phyloP scores from a whole-genome alignment of 2,329 filamentous ascomycete species.

The Nigrograna mackinnonii region DNA sequence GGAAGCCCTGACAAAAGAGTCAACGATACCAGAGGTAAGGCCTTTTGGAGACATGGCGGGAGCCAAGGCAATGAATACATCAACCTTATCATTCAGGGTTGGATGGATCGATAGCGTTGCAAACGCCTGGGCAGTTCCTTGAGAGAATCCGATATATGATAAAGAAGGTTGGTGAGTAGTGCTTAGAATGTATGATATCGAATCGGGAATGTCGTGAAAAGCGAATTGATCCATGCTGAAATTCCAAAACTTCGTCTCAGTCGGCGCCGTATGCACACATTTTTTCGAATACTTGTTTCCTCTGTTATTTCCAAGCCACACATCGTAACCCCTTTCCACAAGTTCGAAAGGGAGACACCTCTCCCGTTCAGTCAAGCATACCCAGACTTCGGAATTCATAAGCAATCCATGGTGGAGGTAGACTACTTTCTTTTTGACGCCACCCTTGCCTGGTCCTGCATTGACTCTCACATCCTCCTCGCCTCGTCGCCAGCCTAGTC shows the following conservation, averaged over 20 bases:
- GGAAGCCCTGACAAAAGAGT: slow-evolving; percentile 90
- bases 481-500: slow-evolving; percentile 79
- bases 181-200: slow-evolving; percentile 86
- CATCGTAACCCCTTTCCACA: slow-evolving; percentile 90
- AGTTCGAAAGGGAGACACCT: slow-evolving; percentile 86
- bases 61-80: slow-evolving; percentile 94
- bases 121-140: slow-evolving; percentile 96
- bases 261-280: slow-evolving; percentile 74
- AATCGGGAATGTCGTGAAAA: slow-evolving; percentile 95
- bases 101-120: slow-evolving; percentile 92
- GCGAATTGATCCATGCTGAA: slow-evolving; percentile 99
- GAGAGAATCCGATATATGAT: slow-evolving; percentile 96
- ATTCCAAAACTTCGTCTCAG: slow-evolving; percentile 83
- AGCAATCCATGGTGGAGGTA: slow-evolving; percentile 95
- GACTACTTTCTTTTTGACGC: slow-evolving; percentile 77
- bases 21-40: slow-evolving; percentile 85
- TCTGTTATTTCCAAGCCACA: slow-evolving; percentile 97
- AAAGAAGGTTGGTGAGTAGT: slow-evolving; percentile 81
- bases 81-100: slow-evolving; percentile 86
- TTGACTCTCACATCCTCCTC: slow-evolving; percentile 83
- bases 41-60: slow-evolving; percentile 96
- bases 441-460: slow-evolving; percentile 58
- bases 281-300: slow-evolving; percentile 99
- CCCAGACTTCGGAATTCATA: slow-evolving; percentile 99
- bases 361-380: slow-evolving; percentile 84